Evolutionary conservation across 345 rosid species (phyloP), one percentile per base, ranked within the genome.

Genomic region (Aurinia saxatilis): DNA sequence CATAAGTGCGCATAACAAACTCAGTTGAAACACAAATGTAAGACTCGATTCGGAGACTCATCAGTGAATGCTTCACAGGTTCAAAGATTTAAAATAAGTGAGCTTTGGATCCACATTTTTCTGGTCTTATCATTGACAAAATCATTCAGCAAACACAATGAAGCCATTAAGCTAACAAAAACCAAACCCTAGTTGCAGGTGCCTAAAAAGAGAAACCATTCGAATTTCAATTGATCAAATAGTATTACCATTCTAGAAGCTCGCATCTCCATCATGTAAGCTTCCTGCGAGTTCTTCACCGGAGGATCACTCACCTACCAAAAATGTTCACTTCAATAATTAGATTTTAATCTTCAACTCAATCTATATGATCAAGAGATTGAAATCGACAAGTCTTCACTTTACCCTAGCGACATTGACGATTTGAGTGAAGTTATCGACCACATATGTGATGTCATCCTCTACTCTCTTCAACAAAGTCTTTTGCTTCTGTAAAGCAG

Each of bases 201-300:
- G 25, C 25, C 25, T 21, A 21, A 21, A 21, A 4, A 21, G 25
- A 21, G n/a, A n/a, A n/a, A n/a, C n/a, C n/a, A n/a, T n/a, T n/a
- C n/a, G n/a, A n/a, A n/a, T n/a, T n/a, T n/a, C n/a, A n/a, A n/a
- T n/a, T n/a, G n/a, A n/a, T n/a, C n/a, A n/a, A 21, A 2, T 4
- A 21, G 4, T 21, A 2, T 27, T 27, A 91, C 95, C 95, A 91
- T 82, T 78, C 92, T 79, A 8, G 95, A 78, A n/a, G 98, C 95
- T 12, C 93, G 95, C 93, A 81, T 83, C 74, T 92, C 96, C 98
- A 89, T 88, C 96, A 83, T 86, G 76, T 80, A 81, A 29, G 92
- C 81, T 77, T 91, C 92, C 59, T 91, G 98, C 1, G 90, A 77
- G 70, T 88, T 91, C 73, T 90, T 79, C 46, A 91, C 93, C 0